Conservation (phyloP, 1,284 basidiomycete species). For the Cryptococcus deneoformans region DNA sequence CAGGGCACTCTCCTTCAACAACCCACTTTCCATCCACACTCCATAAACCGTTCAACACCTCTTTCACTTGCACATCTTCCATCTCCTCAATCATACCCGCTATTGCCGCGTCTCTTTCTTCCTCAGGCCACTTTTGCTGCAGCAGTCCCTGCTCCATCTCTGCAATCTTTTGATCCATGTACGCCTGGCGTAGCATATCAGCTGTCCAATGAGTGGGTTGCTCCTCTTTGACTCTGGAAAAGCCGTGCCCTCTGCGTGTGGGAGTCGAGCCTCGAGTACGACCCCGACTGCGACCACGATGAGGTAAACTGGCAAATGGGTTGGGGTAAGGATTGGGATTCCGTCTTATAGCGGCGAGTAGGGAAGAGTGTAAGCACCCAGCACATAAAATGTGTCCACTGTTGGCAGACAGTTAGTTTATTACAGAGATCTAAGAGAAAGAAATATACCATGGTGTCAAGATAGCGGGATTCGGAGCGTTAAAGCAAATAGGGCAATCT, state of each 20-base stretch:
- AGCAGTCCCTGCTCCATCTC: conserved; percentile 3
- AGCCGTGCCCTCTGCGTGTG: neutral
- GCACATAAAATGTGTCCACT: conserved; percentile 46
- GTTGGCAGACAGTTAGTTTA: neutral
- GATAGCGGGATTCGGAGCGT: conserved; percentile 30
- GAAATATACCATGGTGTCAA: conserved; percentile 39
- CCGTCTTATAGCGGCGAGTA: conserved; percentile 37
- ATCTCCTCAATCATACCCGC: conserved; percentile 12
- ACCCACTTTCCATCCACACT: conserved; percentile 25
- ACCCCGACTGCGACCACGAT: conserved; percentile 15
- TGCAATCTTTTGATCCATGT: neutral
- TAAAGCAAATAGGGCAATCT: conserved; percentile 46
- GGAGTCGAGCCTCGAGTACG: conserved; percentile 2
- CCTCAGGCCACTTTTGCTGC: conserved; percentile 3
- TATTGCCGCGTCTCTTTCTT: conserved; percentile 6
- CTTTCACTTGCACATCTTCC: conserved; percentile 16
- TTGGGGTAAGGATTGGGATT: conserved; percentile 30
- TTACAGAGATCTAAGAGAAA: neutral
- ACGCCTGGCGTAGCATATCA: conserved; percentile 17
- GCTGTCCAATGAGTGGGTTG: conserved; percentile 31
- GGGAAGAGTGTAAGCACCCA: conserved; percentile 36
- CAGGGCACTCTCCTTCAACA: conserved; percentile 48
- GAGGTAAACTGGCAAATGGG: neutral
- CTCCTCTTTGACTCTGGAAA: neutral
- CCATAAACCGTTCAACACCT: conserved; percentile 38